Evolutionary conservation across 257 asterid species (phyloP), one percentile per base, ranked within the genome.

Genomic region (Catharanthus roseus): DNA sequence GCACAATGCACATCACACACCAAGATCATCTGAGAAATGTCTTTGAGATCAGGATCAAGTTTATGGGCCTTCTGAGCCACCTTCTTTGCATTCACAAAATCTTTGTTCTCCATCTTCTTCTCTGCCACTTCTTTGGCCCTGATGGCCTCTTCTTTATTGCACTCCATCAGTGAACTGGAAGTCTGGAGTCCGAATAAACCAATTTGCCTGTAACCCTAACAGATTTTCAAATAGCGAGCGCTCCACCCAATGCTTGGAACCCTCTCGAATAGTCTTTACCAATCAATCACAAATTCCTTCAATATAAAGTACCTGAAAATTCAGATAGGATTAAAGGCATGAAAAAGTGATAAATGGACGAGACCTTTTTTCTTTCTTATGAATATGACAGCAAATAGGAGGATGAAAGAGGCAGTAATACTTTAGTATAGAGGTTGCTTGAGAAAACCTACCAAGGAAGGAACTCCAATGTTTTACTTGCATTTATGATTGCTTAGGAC

Each of bases 1-100:
- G 86, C 79, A 74, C 86, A 84, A 71, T 83, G 89, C 69, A 89
- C 93, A 33, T 82, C 84, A 72, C 96, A 89, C 29, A 89, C 85
- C 62, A 79, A 72, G 60, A 83, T 79, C 77, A 86, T 76, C 67
- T 77, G 85, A 5, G 75, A 73, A 58, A 86, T 51, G 68, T 81
- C 72, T 23, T 79, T 79, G 19, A 85, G 72, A 54, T 76, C 78
- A 23, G 83, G 77, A 71, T 38, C 73, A 73, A 89, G 90, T 47
- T 72, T 67, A 73, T 78, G 83, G 67, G 93, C 93, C 75, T 61
- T 83, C 23, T 56, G 11, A 9, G 85, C 88, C 24, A 69, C 41
- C 68, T 66, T 82, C 23, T 44, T 80, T 71, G 87, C 90, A n/a
- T 81, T 81, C 29, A 15, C 38, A 38, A 86, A 86, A 63, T 89